Evolutionary conservation across 2,329 filamentous ascomycete genomes (phyloP), one percentile per base, ranked within the genome.

Genomic region (Taxawa tesnikishii): DNA sequence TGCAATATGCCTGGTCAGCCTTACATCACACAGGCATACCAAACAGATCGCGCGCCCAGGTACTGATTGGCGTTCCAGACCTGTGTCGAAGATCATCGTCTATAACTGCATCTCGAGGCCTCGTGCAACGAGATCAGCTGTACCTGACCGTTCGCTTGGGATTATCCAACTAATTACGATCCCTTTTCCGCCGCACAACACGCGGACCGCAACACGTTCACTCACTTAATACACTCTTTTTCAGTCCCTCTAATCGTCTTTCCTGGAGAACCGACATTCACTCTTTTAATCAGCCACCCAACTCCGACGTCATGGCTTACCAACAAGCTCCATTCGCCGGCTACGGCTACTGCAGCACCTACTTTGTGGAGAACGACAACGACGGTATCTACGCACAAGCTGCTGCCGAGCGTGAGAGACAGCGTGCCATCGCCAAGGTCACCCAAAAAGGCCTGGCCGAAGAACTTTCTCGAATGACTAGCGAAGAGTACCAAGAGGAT

Each of bases 401-500:
- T 41, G 70, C 83, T 44, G 77, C 76, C 41, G 67, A 77, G 38
- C 75, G 79, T 51, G 81, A 90, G 48, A 77, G 83, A 39, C 74
- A 79, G 45, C 83, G 79, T 58, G 73, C 83, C 51, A 65, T 90
- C 47, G 79, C 82, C 38, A 76, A 81, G 51, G 76, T 88, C 60
- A 76, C 78, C 49, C 88, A 94, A 59, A 83, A 88, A 52, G 79
- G 80, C 44, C 80, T 96, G 46, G 85, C 80, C 39, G 82, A 85
- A 52, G 83, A 96, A 55, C 73, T 96, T 43, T 94, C 87, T 28
- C 75, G 78, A 45, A 65, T 82, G 45, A 84, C 85, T 30, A 78
- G 76, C 39, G 84, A 93, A 34, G 85, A 94, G 62, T 94, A 96
- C 54, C 73, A 92, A 46, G 84, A 94, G 57, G 88, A 96, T 55